Evolutionary conservation across 106 monocot species (phyloP), one percentile per base, ranked within the genome.

Genomic region (Triglochin maritima): DNA sequence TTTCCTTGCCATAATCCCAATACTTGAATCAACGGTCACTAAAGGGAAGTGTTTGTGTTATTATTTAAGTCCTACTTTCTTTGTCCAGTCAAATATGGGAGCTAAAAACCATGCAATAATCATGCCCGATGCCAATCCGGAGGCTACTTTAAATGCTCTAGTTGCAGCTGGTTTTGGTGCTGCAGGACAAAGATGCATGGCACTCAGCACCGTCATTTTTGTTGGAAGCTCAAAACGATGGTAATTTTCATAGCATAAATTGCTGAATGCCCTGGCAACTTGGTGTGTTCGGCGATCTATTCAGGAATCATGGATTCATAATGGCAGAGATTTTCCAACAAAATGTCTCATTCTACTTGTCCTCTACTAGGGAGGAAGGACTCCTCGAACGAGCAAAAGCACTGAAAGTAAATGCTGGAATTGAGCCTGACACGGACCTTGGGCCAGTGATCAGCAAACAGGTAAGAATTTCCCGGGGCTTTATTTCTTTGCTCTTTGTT

Each of bases 151-250:
- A 77, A 88, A 98, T 84, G 77, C 88, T 44, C 79, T 98, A 59
- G 77, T 88, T 66, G 96, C 96, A 72, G 91, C 96, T 82, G 96
- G 91, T 72, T 98, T 98, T 81, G 96, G 96, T 77, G 96, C 96
- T 69, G 96, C 96, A 11, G 96, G 96, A 11, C 96, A 98, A 74
- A 86, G 96, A 60, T 98, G 96, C 75, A 98, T 98, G 96, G 96
- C 96, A 59, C 88, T 98, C 42, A 92, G 96, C 79, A 88, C 88
- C 65, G 88, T 64, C 60, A 78, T 98, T 66, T 88, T 91, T 86
- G 96, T 98, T 71, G 96, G 91, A 71, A 87, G 62, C 48, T 91
- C 88, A 79, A 76, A 84, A 75, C 48, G 85, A 74, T 98, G 96
- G 96, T 96, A 87, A 17, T 43, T 12, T 52, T 9, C 2, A 29